Percentiles rank a stretch among this genome's conserved stretches.
Evolutionary conservation across 192 early-diverging fungal species (phyloP).

Genomic region (Coemansia sp.): DNA sequence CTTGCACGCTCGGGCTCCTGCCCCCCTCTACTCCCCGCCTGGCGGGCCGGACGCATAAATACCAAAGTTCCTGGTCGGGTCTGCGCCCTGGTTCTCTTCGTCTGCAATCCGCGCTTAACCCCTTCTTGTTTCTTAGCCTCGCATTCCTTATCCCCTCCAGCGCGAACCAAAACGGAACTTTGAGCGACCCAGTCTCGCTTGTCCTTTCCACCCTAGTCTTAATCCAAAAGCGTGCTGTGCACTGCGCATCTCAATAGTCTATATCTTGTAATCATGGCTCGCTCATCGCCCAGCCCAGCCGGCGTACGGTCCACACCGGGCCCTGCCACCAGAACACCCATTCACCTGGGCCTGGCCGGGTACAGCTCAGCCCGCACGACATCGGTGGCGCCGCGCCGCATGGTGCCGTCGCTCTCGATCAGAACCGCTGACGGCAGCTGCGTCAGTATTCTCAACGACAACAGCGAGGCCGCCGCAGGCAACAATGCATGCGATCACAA

Average conservation of each 20-base stretch:
- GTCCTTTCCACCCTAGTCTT: not conserved
- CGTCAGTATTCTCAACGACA: slow-evolving; percentile 45
- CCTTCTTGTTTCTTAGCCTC: slow-evolving; percentile 5
- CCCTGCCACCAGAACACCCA: slow-evolving; percentile 26
- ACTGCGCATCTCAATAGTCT: not conserved
- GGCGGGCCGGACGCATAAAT: slow-evolving; percentile 35
- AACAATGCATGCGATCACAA: slow-evolving; percentile 4
- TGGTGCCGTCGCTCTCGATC: slow-evolving; percentile 28
- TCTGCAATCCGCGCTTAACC: slow-evolving; percentile 10
- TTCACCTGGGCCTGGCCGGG: slow-evolving; percentile 3
- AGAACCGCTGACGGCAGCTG: slow-evolving; percentile 27
- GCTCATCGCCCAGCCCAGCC: slow-evolving; percentile 28
- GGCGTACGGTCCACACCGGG: slow-evolving; percentile 20
- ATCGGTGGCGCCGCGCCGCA: not conserved
- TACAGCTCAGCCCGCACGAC: slow-evolving; percentile 2
- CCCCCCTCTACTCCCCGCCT: slow-evolving; percentile 29
- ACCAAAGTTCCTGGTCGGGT: slow-evolving; percentile 41
- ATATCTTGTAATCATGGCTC: slow-evolving; percentile 19
- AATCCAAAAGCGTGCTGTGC: slow-evolving; percentile 6
- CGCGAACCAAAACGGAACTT: not conserved
- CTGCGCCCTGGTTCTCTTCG: slow-evolving; percentile 1
- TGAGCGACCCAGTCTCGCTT: not conserved
- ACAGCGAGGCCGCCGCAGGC: slow-evolving; percentile 6
- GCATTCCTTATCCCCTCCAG: slow-evolving; percentile 8
- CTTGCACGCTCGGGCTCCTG: slow-evolving; percentile 49